Conservation (phyloP, 139 green algal genomes). For the Chlamydomonas asymmetrica region DNA sequence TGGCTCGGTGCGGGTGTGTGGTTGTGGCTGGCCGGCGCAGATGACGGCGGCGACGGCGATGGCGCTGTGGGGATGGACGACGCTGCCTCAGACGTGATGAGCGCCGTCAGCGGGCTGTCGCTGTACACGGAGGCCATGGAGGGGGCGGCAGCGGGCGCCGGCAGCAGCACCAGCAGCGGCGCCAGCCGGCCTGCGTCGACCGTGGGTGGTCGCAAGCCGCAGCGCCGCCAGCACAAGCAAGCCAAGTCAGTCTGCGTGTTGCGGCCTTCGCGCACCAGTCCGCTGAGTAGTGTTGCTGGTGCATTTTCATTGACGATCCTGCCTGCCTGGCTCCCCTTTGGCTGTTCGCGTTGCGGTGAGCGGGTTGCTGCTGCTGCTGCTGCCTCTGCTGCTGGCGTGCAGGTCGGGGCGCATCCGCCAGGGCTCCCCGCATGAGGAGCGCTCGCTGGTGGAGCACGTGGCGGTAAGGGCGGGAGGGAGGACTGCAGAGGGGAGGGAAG, state of each 20-base stretch:
- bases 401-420: conserved; percentile 18
- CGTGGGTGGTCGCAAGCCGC: conserved; percentile 36
- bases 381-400: too few relatives aligned
- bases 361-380: too few relatives aligned
- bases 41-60: conserved; percentile 9
- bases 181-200: conserved; percentile 39
- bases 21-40: conserved; percentile 2
- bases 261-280: too few relatives aligned
- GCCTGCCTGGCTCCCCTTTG: too few relatives aligned
- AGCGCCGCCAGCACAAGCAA: conserved; percentile 12
- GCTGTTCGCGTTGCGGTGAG: too few relatives aligned
- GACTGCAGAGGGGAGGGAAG: too few relatives aligned
- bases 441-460: conserved; percentile 50
- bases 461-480: too few relatives aligned
- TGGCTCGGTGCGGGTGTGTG: too few relatives aligned
- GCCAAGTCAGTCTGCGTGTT: conserved; percentile 22
- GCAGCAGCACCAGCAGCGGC: background rate
- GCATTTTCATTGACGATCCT: too few relatives aligned
- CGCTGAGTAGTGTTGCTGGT: too few relatives aligned
- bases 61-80: conserved; percentile 14
- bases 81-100: conserved; percentile 23
- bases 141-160: background rate
- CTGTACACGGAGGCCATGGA: conserved; percentile 50
- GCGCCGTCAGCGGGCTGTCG: conserved; percentile 40
- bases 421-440: conserved; percentile 76